These are phyloP conservation scores for Puccinia polysora DNA, from an alignment of 1,284 basidiomycete genomes.

Conservation along the genomic window DNA sequence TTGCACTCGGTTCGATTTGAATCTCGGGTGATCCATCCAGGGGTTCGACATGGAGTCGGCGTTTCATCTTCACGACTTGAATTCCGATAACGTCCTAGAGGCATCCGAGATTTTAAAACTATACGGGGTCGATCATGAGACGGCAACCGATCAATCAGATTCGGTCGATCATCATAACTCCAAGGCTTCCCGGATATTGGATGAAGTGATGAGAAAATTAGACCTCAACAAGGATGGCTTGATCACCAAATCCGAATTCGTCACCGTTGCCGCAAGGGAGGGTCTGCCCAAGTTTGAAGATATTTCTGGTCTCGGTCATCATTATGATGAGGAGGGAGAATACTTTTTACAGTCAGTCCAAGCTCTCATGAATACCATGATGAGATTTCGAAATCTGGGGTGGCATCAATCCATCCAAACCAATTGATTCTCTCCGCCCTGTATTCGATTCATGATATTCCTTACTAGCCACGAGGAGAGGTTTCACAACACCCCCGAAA, in stretches of 20 bases:
- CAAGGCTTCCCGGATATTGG: constrained; percentile 77
- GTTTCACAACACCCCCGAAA: constrained; percentile 90
- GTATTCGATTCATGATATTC: background rate
- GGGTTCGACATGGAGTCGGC: constrained; percentile 53
- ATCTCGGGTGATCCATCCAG: too few relatives aligned
- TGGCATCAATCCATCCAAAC: background rate
- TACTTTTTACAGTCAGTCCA: constrained; percentile 52
- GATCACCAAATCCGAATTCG: constrained; percentile 74
- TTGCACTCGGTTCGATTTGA: background rate
- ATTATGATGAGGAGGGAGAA: constrained; percentile 70
- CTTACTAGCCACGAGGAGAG: constrained; percentile 59
- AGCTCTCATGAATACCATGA: background rate
- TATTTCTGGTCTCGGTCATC: constrained; percentile 71
- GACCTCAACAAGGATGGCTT: constrained; percentile 76
- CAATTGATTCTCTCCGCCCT: background rate
- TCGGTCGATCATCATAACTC: constrained; percentile 73
- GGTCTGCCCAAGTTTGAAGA: constrained; percentile 75
- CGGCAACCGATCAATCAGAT: constrained; percentile 74
- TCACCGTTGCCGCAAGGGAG: constrained; percentile 68
- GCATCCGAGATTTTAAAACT: constrained; percentile 66
- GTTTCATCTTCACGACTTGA: constrained; percentile 83
- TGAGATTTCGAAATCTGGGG: background rate
- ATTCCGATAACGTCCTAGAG: constrained; percentile 61
- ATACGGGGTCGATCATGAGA: constrained; percentile 85
- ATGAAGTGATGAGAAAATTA: constrained; percentile 67